Conservation (phyloP, 2,329 filamentous ascomycete genomes). For the Penicillium rolfsii region DNA sequence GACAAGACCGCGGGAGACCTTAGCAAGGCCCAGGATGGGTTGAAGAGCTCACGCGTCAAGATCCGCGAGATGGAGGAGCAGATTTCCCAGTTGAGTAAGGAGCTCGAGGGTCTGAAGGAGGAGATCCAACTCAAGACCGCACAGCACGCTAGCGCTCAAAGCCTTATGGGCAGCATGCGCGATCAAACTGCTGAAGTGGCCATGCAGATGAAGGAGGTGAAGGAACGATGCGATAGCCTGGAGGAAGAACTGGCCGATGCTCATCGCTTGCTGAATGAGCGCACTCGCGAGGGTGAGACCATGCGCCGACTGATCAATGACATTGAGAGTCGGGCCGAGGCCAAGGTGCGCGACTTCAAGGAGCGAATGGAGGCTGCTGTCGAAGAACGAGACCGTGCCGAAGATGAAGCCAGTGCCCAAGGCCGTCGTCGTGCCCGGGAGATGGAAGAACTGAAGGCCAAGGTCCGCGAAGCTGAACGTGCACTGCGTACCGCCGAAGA, state of each 20-base stretch:
- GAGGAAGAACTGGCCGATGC: constrained; percentile 92
- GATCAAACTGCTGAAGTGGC: constrained; percentile 87
- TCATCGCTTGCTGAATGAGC: constrained; percentile 81
- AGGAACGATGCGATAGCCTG: constrained; percentile 77
- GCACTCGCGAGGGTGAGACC: constrained; percentile 88
- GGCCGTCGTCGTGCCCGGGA: constrained; percentile 78
- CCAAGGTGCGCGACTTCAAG: constrained; percentile 83
- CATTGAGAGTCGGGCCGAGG: constrained; percentile 79
- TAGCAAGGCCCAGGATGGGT: constrained; percentile 71
- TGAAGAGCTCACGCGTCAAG: constrained; percentile 58
- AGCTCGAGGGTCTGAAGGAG: constrained; percentile 70
- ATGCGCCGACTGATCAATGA: constrained; percentile 89
- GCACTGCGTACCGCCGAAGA: constrained; percentile 70
- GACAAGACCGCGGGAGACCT: constrained; percentile 75
- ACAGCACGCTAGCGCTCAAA: constrained; percentile 83
- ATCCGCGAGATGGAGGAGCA: constrained; percentile 77
- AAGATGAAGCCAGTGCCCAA: constrained; percentile 82
- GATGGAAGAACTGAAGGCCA: constrained; percentile 79
- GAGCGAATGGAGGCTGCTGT: constrained; percentile 84
- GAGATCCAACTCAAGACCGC: constrained; percentile 82
- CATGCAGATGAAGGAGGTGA: constrained; percentile 87
- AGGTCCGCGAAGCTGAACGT: constrained; percentile 79
- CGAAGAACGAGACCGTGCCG: constrained; percentile 90
- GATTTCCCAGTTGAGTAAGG: constrained; percentile 66
- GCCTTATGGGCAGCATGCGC: constrained; percentile 86